These are phyloP conservation scores for Talaromyces sp. DNA, from an alignment of 2,329 filamentous ascomycete genomes.

Conservation along the genomic window DNA sequence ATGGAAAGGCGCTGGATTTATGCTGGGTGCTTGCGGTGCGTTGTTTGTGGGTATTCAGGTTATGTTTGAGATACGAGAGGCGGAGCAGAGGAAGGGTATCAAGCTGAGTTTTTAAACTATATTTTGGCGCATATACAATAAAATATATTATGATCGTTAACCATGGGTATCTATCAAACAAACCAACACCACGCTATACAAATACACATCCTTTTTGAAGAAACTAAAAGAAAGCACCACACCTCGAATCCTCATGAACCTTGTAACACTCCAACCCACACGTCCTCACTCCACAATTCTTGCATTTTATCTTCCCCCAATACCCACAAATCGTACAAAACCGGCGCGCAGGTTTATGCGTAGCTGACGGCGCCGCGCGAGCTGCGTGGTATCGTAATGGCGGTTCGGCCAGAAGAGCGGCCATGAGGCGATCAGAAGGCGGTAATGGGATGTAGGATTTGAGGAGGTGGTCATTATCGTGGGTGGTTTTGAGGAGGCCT, in stretches of 20 bases:
- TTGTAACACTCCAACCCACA: conserved; percentile 49
- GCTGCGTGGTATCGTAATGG: conserved; percentile 48
- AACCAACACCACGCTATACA: conserved; percentile 2
- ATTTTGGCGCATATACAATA: neutral
- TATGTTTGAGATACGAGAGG: conserved; percentile 94
- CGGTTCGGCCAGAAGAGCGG: conserved; percentile 44
- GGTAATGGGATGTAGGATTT: conserved; percentile 41
- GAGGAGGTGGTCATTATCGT: conserved; percentile 43
- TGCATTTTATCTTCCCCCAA: conserved; percentile 50
- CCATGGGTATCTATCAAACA: neutral
- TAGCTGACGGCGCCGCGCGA: conserved; percentile 35
- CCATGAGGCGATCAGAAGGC: conserved; percentile 47
- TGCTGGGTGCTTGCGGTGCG: conserved; percentile 66
- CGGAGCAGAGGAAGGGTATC: conserved; percentile 77
- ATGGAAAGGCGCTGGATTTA: conserved; percentile 71
- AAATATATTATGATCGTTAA: neutral
- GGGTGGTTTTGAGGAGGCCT: conserved; percentile 33
- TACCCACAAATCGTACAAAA: conserved; percentile 52
- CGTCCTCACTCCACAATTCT: conserved; percentile 45
- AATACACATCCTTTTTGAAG: neutral
- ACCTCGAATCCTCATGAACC: conserved; percentile 47
- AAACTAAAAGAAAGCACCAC: conserved; percentile 39
- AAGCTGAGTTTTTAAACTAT: conserved; percentile 68
- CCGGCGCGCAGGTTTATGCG: conserved; percentile 34
- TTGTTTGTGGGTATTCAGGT: conserved; percentile 84